These are phyloP conservation scores for Calonectria ilicicola DNA, from an alignment of 2,329 filamentous ascomycete species.

Conservation along the genomic window DNA sequence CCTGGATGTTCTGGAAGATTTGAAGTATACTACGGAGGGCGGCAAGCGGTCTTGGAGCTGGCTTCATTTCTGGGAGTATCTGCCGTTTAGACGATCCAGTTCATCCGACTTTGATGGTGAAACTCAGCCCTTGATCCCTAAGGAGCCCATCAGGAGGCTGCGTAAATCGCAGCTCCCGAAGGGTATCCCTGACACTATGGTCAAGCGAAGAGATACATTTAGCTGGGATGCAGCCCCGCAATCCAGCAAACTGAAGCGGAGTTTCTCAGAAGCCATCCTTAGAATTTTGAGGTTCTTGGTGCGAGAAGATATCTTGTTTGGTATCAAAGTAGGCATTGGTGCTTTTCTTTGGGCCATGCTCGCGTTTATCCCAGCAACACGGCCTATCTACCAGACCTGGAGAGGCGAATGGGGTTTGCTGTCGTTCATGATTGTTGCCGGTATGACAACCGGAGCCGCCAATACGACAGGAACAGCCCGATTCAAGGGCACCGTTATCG, in stretches of 20 bases:
- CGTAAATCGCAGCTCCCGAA: conserved; percentile 66
- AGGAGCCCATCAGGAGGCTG: conserved; percentile 57
- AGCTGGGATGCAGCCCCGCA: conserved; percentile 68
- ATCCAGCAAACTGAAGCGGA: conserved; percentile 57
- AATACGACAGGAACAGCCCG: conserved; percentile 92
- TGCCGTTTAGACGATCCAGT: conserved; percentile 21
- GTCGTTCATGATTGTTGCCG: conserved; percentile 98
- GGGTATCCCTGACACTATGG: conserved; percentile 67
- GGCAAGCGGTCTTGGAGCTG: conserved; percentile 82
- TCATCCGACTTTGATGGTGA: conserved; percentile 51
- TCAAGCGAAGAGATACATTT: conserved; percentile 64
- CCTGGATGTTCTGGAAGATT: conserved; percentile 84
- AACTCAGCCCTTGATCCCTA: conserved; percentile 53
- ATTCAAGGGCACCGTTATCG: conserved; percentile 87
- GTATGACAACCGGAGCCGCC: conserved; percentile 95
- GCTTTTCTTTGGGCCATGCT: conserved; percentile 91
- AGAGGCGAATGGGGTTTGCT: conserved; percentile 96
- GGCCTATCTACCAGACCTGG: conserved; percentile 87
- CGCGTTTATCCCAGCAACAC: conserved; percentile 83
- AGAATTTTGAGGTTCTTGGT: conserved; percentile 60
- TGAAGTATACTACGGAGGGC: conserved; percentile 78
- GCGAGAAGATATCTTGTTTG: conserved; percentile 76
- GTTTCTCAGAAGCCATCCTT: conserved; percentile 59
- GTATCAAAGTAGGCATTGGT: conserved; percentile 92
- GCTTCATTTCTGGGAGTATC: conserved; percentile 79